Evolutionary conservation across 2,329 filamentous ascomycete genomes (phyloP), one percentile per base, ranked within the genome.

Genomic region (Aspergillus sp.): DNA sequence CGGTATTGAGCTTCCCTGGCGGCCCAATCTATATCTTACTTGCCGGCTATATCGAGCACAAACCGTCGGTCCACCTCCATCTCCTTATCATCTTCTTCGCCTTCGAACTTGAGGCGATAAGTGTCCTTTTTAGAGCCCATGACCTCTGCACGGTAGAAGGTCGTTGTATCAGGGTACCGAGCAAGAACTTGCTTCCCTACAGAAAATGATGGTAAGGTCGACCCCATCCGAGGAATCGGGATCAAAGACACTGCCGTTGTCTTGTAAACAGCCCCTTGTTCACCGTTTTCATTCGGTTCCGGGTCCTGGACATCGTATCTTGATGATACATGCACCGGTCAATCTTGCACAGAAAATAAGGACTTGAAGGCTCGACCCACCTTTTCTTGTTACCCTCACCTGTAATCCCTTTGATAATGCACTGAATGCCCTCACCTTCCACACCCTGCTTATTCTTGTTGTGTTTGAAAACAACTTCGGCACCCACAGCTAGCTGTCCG

Each of bases 101-200:
- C 89, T 69, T 93, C 90, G 66, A 93, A 93, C 61, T 90, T 86
- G 62, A 93, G 78, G 56, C 75, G 71, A 60, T 78, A 80, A 53
- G 73, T 71, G 45, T 79, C 77, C 62, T 79, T 81, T 66, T 76
- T 87, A 79, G 79, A 84, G 36, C 87, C 87, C 75, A 90, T 89
- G 8, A 93, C 90, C 64, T 92, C 89, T 1, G 90, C 90, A 70
- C 89, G 87, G 72, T 95, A 95, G 66, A 95, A 93, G 0, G 89
- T 93, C 1, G 90, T 93, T 1, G 90, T 93, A 65, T 91, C 87
- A 0, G 90, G 90, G 68, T 95, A 95, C 57, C 91, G 78, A 0
- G 90, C 90, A 56, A 93, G 78, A 8, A 93, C 90, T 45, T 86
- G 84, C 69, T 88, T 90, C 44, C 89, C 88, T 39, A 83, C 76